Evolutionary conservation across 1,139 yeast species (phyloP).

Genomic region (Scheffersomyces quercinus): DNA sequence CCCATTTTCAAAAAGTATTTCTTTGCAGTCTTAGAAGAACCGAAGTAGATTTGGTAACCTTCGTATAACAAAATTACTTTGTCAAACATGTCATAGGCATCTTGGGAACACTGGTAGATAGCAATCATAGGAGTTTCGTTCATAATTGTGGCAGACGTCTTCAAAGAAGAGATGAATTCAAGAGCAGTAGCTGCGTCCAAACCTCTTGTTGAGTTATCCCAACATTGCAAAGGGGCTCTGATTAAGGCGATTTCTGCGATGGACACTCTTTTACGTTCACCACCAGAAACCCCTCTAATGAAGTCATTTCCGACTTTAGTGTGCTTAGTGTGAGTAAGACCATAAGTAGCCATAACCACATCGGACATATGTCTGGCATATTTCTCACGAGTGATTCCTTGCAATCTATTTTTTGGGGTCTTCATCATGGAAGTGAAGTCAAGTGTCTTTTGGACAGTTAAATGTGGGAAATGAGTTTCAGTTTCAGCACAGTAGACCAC

Average conservation of each 20-base stretch:
- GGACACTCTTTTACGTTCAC: slow-evolving; percentile 82
- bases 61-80: slow-evolving; percentile 71
- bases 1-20: slow-evolving; percentile 67
- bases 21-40: slow-evolving; percentile 60
- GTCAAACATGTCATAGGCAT: slow-evolving; percentile 73
- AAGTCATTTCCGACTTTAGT: slow-evolving; percentile 73
- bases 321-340: slow-evolving; percentile 65
- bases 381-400: slow-evolving; percentile 55
- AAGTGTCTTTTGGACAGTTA: slow-evolving; percentile 72
- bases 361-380: slow-evolving; percentile 65
- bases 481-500: slow-evolving; percentile 73
- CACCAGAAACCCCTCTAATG: slow-evolving; percentile 81
- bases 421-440: slow-evolving; percentile 63
- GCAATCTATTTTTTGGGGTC: slow-evolving; percentile 66
- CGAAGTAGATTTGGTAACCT: slow-evolving; percentile 78
- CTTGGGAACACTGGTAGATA: slow-evolving; percentile 81
- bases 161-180: slow-evolving; percentile 70
- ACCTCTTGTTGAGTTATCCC: slow-evolving; percentile 80
- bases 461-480: slow-evolving; percentile 71
- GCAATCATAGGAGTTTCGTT: slow-evolving; percentile 70
- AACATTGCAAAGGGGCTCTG: slow-evolving; percentile 64
- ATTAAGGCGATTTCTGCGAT: slow-evolving; percentile 69
- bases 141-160: slow-evolving; percentile 59
- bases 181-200: slow-evolving; percentile 75
- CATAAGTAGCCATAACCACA: slow-evolving; percentile 73